Evolutionary conservation across 352 stramenopile genomes (phyloP), one percentile per base, ranked within the genome.

Genomic region (Phytopythium vexans): DNA sequence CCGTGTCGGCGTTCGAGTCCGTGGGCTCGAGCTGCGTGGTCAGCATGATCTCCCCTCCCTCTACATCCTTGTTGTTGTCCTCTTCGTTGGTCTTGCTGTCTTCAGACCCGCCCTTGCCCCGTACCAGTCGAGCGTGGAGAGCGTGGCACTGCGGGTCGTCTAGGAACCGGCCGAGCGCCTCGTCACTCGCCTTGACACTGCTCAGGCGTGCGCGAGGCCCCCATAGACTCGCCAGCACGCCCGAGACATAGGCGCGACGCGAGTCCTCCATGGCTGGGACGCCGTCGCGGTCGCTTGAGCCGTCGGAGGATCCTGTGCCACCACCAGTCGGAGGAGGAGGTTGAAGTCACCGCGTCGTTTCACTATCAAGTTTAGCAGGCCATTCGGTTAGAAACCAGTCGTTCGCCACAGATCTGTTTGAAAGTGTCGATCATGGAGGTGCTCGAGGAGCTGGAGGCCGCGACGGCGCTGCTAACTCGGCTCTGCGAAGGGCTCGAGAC

Each of bases 141-240:
- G 90, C 66, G 1, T 49, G 60, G 44, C 76, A 89, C 40, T 74
- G 78, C 8, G 77, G 61, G 27, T 93, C 80, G 40, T 95, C 82
- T 1, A 95, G 64, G 57, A 95, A 95, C 36, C 62, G 54, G 8
- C 52, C 70, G 36, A 94, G 43, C 8, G 83, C 83, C 5, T 77
- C 64, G 8, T 88, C 61, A 0, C 69, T 77, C 15, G 45, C 32
- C 32, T 86, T 79, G 33, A 63, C 60, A 3, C 55, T 52, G 15
- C 61, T 66, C n/a, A 91, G 15, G 12, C 61, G 60, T 14, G 76
- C 58, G 9, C 67, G 58, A 3, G 60, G 73, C 0, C 79, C 67
- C 79, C 81, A 94, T 27, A 94, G 60, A 52, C 77, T 75, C 45
- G 72, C 56, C 11, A 94, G 73, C 39, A 94, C 49, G 51, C 61